Evolutionary conservation across 208 protist genomes (phyloP).

Genomic region (Hexamita inflata): DNA sequence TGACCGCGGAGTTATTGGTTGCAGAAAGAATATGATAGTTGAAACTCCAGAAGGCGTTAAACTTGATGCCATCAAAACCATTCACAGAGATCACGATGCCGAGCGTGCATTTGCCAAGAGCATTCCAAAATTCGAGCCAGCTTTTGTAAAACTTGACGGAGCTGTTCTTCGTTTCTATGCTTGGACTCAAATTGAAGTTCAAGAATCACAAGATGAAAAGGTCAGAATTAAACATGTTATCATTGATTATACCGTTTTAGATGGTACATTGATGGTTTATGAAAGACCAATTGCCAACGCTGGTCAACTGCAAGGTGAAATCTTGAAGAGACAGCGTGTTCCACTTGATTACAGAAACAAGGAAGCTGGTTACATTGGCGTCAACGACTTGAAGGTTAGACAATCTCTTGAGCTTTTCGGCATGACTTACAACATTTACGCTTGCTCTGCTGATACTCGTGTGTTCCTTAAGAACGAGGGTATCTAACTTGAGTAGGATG

Average conservation of each 20-base stretch:
- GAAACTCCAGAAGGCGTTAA: background rate
- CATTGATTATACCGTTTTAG: slow-evolving; percentile 70
- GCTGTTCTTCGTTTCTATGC: slow-evolving; percentile 79
- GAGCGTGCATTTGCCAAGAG: background rate
- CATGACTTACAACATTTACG: slow-evolving; percentile 65
- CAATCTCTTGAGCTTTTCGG: slow-evolving; percentile 60
- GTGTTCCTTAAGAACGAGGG: slow-evolving; percentile 64
- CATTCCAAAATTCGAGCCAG: slow-evolving; percentile 43
- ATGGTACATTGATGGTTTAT: slow-evolving; percentile 70
- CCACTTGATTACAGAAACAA: slow-evolving; percentile 52
- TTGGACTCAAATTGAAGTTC: slow-evolving; percentile 73
- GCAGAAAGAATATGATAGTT: slow-evolving; percentile 2
- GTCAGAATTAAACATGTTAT: slow-evolving; percentile 66
- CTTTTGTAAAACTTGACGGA: slow-evolving; percentile 67
- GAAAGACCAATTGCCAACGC: slow-evolving; percentile 71
- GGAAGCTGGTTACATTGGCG: slow-evolving; percentile 56
- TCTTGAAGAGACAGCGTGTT: slow-evolving; percentile 64
- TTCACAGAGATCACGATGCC: background rate
- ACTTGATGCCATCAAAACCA: background rate
- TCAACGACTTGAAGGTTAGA: slow-evolving; percentile 69
- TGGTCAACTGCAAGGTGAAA: slow-evolving; percentile 65
- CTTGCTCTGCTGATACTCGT: slow-evolving; percentile 73
- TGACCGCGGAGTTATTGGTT: background rate
- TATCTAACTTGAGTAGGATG: slow-evolving; percentile 52
- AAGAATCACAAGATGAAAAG: slow-evolving; percentile 64